Conservation (phyloP, 2,329 filamentous ascomycete species). For the Hypoxylon sp. region DNA sequence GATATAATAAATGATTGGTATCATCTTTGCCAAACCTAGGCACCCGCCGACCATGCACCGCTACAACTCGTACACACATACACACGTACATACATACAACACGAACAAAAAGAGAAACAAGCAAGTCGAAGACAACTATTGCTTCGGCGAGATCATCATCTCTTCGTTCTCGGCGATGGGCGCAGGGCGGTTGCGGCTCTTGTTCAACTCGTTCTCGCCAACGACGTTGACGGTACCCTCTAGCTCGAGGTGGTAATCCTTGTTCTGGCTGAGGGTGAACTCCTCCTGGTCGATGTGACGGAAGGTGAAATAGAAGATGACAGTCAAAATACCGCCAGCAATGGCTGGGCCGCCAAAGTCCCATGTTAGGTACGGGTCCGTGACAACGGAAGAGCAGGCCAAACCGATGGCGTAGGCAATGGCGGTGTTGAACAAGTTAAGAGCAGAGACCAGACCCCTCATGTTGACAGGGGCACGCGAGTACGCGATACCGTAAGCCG, state of each 20-base stretch:
- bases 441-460: constrained; percentile 65
- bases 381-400: constrained; percentile 61
- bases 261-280: constrained; percentile 58
- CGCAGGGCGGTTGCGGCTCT: constrained; percentile 49
- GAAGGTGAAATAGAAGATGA: constrained; percentile 64
- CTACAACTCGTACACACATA: constrained; percentile 29
- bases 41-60: constrained; percentile 16
- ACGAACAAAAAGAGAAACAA: constrained; percentile 1
- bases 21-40: constrained; percentile 13
- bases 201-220: constrained; percentile 60
- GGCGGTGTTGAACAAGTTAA: constrained; percentile 64
- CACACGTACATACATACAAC: constrained; percentile 22
- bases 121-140: constrained; percentile 42
- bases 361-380: constrained; percentile 66
- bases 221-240: constrained; percentile 60
- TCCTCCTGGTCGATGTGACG: constrained; percentile 64
- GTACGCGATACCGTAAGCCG: constrained; percentile 67
- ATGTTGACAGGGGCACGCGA: constrained; percentile 66
- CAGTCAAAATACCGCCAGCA: constrained; percentile 60
- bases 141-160: constrained; percentile 56
- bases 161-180: constrained; percentile 55
- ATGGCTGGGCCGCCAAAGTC: constrained; percentile 65
- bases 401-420: constrained; percentile 63
- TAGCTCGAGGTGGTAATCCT: constrained; percentile 55
- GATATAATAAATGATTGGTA: constrained; percentile 10